Evolutionary conservation across 768 basidiomycete genomes (phyloP).

Genomic region (Kwoniella sp.): DNA sequence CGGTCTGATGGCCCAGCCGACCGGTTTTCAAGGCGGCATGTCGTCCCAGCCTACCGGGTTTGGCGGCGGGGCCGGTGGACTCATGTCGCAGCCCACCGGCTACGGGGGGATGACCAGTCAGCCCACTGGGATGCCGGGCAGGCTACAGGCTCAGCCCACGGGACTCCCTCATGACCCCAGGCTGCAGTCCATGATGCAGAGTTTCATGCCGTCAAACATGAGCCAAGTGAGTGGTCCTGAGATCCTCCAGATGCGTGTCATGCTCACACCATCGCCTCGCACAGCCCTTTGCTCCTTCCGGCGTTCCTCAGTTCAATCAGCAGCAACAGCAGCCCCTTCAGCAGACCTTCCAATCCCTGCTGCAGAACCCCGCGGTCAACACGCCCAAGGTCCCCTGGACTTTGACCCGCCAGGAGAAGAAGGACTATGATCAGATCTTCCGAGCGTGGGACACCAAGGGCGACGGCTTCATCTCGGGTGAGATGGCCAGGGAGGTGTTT

Average conservation of each 20-base stretch:
- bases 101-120: conserved; percentile 13
- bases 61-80: conserved; percentile 4
- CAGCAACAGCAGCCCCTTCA: conserved; percentile 62
- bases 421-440: conserved; percentile 94
- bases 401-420: conserved; percentile 82
- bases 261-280: no score
- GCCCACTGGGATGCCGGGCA: conserved; percentile 23
- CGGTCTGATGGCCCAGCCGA: conserved; percentile 29
- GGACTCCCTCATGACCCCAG: conserved; percentile 59
- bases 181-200: conserved; percentile 79
- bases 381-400: conserved; percentile 75
- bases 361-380: conserved; percentile 66
- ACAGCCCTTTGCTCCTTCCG: conserved; percentile 46
- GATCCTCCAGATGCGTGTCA: no score
- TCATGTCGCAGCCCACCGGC: conserved; percentile 21
- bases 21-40: conserved; percentile 28
- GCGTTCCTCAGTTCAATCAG: conserved; percentile 59
- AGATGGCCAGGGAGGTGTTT: conserved; percentile 84
- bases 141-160: conserved; percentile 42
- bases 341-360: conserved; percentile 83
- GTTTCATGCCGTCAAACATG: conserved; percentile 71
- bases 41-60: conserved; percentile 38
- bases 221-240: conserved; percentile 32
- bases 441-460: conserved; percentile 79
- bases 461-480: conserved; percentile 81